phyloP scores from a whole-genome alignment of 148 eudicot species.

The Rhododendron ovatum region DNA sequence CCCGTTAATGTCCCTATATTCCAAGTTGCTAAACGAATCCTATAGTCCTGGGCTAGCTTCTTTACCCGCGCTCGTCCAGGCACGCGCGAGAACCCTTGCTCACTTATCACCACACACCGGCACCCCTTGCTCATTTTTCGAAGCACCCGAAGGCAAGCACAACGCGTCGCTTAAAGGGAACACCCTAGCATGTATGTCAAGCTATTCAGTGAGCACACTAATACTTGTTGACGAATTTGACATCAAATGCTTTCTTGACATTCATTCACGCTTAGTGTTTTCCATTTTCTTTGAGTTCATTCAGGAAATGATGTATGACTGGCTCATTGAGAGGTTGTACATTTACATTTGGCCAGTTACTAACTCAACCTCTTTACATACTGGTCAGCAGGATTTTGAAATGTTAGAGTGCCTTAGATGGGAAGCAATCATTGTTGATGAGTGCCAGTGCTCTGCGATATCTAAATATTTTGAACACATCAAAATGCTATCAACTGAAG shows the following conservation, averaged over 20 bases:
- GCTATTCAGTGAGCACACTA: neutral
- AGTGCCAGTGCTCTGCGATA: constrained; percentile 36
- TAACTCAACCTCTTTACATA: neutral
- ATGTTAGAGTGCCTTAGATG: constrained; percentile 42
- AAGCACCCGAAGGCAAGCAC: too few species aligned
- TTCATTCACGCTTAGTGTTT: neutral
- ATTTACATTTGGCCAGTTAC: neutral
- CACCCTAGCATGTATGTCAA: neutral
- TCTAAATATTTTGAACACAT: constrained; percentile 34
- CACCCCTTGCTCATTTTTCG: too few species aligned
- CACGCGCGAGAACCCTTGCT: too few species aligned
- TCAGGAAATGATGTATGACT: neutral
- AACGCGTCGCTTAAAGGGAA: too few species aligned
- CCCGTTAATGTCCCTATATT: too few species aligned
- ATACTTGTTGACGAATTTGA: neutral
- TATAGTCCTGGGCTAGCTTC: too few species aligned
- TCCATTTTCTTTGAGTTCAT: neutral
- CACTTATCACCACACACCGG: too few species aligned
- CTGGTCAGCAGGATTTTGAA: constrained; percentile 49
- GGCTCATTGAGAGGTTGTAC: neutral
- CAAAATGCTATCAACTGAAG: constrained; percentile 35
- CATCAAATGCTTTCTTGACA: neutral
- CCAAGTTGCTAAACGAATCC: too few species aligned
- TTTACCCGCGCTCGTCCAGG: too few species aligned
- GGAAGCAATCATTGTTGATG: constrained; percentile 69